phyloP scores from a whole-genome alignment of 1,284 basidiomycete genomes.

The Athelia sp. region DNA sequence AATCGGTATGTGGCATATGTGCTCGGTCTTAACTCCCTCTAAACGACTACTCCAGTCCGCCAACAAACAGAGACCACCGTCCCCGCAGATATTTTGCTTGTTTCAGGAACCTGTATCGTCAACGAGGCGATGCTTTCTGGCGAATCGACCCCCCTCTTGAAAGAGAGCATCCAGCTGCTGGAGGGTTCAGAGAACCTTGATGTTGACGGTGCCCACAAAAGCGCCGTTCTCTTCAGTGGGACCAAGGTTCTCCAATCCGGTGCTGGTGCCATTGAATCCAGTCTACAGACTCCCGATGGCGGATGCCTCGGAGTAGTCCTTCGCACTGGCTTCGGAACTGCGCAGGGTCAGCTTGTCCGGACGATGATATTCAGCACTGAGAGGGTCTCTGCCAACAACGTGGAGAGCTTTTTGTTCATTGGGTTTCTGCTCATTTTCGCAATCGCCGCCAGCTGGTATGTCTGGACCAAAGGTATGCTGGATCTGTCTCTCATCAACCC shows the following conservation, averaged over 20 bases:
- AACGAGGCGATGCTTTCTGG: conserved; percentile 98
- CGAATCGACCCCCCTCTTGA: conserved; percentile 91
- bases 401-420: conserved; percentile 93
- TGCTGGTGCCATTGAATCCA: conserved; percentile 39
- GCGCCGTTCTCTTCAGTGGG: conserved; percentile 87
- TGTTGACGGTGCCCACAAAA: conserved; percentile 82
- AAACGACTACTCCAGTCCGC: conserved; percentile 41
- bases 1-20: conserved; percentile 41
- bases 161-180: conserved; percentile 88
- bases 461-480: conserved; percentile 84
- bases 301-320: conserved; percentile 90
- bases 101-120: conserved; percentile 89
- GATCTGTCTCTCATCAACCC: no score
- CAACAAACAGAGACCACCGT: conserved; percentile 81
- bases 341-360: conserved; percentile 91
- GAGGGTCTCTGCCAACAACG: conserved; percentile 89
- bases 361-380: conserved; percentile 98
- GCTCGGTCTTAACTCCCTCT: neutral
- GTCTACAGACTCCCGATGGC: conserved; percentile 72
- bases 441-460: conserved; percentile 93
- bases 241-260: conserved; percentile 90
- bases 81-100: conserved; percentile 85
- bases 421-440: conserved; percentile 95
- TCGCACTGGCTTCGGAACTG: conserved; percentile 94
- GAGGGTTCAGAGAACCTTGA: conserved; percentile 74